phyloP scores from a whole-genome alignment of 31 red algal species.

The Porphyra umbilicalis region DNA sequence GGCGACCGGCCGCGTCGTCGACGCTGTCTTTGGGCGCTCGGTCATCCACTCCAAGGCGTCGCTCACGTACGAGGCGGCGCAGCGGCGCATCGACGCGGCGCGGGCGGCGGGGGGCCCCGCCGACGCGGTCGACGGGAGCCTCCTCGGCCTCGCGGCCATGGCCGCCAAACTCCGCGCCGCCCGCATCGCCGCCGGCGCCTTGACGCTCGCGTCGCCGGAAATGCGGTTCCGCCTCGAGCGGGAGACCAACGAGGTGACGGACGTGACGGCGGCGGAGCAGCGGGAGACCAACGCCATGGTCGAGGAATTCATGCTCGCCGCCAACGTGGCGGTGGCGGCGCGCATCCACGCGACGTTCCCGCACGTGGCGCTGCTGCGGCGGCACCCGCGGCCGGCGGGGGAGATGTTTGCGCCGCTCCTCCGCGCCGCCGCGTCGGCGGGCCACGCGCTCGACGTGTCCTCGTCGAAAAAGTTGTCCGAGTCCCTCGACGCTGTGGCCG shows the following conservation, averaged over 20 bases:
- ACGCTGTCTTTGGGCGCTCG: conserved; percentile 51
- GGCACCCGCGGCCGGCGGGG: conserved; percentile 79
- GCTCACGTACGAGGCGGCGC: conserved; percentile 91
- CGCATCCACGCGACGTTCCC: conserved; percentile 76
- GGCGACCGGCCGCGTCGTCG: conserved; percentile 37
- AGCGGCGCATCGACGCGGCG: conserved; percentile 60
- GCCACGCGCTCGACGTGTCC: conserved; percentile 73
- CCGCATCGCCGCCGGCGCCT: conserved; percentile 64
- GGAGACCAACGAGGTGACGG: conserved; percentile 68
- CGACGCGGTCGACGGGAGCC: conserved; percentile 43
- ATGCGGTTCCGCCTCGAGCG: conserved; percentile 85
- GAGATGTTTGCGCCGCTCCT: conserved; percentile 94
- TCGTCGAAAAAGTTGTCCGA: conserved; percentile 72
- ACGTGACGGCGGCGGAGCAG: conserved; percentile 52
- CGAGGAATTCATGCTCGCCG: conserved; percentile 95
- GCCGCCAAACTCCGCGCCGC: conserved; percentile 46
- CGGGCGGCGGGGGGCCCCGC: conserved; percentile 13
- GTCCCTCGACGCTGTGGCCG: conserved; percentile 52
- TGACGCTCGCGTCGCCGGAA: conserved; percentile 87
- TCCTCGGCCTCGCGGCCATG: conserved; percentile 56
- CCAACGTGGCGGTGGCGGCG: conserved; percentile 84
- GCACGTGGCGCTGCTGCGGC: conserved; percentile 72
- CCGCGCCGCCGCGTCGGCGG: conserved; percentile 41
- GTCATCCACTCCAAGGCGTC: conserved; percentile 79
- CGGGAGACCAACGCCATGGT: conserved; percentile 90